Base-by-base conservation (phyloP, 176 grass and related monocot species). In the Bothriochloa decipiens region DNA sequence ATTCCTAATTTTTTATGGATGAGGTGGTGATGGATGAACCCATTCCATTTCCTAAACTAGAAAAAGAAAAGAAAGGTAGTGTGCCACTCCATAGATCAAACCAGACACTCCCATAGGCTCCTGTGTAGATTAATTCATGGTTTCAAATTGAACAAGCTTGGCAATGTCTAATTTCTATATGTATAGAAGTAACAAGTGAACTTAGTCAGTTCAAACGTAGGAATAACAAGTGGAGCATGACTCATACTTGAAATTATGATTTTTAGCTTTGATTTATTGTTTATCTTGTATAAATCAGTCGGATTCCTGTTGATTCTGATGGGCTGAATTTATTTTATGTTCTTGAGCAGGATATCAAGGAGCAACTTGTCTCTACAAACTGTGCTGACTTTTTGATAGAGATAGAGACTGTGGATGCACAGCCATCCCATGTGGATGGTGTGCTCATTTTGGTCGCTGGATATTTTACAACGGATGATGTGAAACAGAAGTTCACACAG, bases 361-460 rank as follows among this genome's bases (percentile, higher is more conserved):
- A 82, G 26, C 57, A 91, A 74, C 84, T 95, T 62, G 61, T 91
- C 81, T 93, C 92, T 23, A 72, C 89, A n/a, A 87, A 95, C 39
- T 85, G 90, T 41, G 85, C 63, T 29, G 81, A 82, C 40, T 88
- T 82, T 39, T 84, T 84, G 76, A 91, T 92, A 43, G 77, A 98
- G 84, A 83, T 98, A 68, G 87, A 98, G 62, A 89, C 83, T 43
- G 68, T 87, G 25, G 91, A 98, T 74, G 57, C 92, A 11, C 92
- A 90, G 68, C 28, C 68, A 36, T 95, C 92, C 33, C 83, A 93
- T 20, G 85, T 60, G 35, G 76, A 62, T 79, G 92, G 95, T 53
- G 82, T 98, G 72, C 72, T 95, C 67, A 91, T 95, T 81, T 71
- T 93, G 65, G 95, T 98, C n/a, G 90, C 72, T 75, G 96, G 96